These are phyloP conservation scores for Leccinum subgranulosum DNA, from an alignment of 768 basidiomycete genomes.

Conservation along the genomic window DNA sequence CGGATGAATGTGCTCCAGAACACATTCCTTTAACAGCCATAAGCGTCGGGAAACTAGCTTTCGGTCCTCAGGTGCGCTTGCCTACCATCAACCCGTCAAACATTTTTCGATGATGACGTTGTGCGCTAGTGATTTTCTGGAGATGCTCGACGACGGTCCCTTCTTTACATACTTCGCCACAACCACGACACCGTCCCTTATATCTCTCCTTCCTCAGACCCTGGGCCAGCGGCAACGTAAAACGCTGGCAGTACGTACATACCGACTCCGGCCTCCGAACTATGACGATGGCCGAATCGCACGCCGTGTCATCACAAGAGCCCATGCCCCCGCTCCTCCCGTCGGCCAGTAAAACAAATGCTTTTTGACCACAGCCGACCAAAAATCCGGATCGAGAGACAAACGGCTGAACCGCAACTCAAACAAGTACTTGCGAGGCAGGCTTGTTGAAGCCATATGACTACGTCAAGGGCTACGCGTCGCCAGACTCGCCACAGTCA, in stretches of 20 bases:
- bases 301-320: slow-evolving; percentile 32
- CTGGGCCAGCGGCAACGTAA: slow-evolving; percentile 7
- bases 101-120: neutral
- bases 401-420: slow-evolving; percentile 78
- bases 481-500: too few relatives aligned
- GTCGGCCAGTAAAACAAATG: slow-evolving; percentile 70
- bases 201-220: slow-evolving; percentile 23
- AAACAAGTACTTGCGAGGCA: slow-evolving; percentile 86
- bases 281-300: slow-evolving; percentile 22
- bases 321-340: slow-evolving; percentile 54
- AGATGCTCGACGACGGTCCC: slow-evolving; percentile 80
- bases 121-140: slow-evolving; percentile 73
- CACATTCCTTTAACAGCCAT: slow-evolving; percentile 64
- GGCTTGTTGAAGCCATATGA: slow-evolving; percentile 94
- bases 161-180: slow-evolving; percentile 61
- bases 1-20: slow-evolving; percentile 53
- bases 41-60: slow-evolving; percentile 78
- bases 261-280: slow-evolving; percentile 17
- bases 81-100: neutral
- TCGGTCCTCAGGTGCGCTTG: slow-evolving; percentile 68
- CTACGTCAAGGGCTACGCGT: slow-evolving; percentile 91
- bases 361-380: slow-evolving; percentile 91
- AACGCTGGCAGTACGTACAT: slow-evolving; percentile 14
- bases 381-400: slow-evolving; percentile 85
- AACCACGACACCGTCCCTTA: slow-evolving; percentile 47